A percentile compares a stretch with the other conserved stretches of the same genome.
Evolutionary conservation across 1,284 basidiomycete species (phyloP).

Genomic region (Ganoderma leucocontextum): DNA sequence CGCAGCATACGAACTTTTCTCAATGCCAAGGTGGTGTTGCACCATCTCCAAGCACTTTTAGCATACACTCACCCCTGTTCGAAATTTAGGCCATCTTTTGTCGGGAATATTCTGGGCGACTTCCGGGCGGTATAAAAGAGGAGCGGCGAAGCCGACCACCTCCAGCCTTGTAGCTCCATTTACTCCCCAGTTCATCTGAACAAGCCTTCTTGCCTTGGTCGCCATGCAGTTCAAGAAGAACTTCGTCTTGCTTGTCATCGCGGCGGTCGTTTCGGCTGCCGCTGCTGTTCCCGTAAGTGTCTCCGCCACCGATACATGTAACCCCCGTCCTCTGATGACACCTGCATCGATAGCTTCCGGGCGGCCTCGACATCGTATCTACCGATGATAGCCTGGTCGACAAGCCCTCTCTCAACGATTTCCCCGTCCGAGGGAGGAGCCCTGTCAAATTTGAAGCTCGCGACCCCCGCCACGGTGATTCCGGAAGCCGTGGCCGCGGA

Average conservation of each 20-base stretch:
- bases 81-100: not conserved
- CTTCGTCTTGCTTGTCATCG: slow-evolving; percentile 45
- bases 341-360: slow-evolving; percentile 18
- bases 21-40: slow-evolving; percentile 20
- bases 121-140: slow-evolving; percentile 2
- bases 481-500: slow-evolving; percentile 24
- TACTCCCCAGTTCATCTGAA: slow-evolving; percentile 1
- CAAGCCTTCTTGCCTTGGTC: not conserved
- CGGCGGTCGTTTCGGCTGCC: slow-evolving; percentile 42
- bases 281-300: slow-evolving; percentile 43
- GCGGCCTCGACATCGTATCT: slow-evolving; percentile 25
- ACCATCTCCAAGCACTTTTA: slow-evolving; percentile 15
- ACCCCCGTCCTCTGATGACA: not conserved
- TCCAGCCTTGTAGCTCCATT: slow-evolving; percentile 10
- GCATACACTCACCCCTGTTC: not conserved
- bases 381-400: slow-evolving; percentile 30
- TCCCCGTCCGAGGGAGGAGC: slow-evolving; percentile 29
- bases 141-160: not conserved
- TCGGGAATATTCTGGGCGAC: not conserved
- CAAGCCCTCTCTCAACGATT: slow-evolving; percentile 28
- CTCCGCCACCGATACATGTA: not conserved
- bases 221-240: slow-evolving; percentile 47
- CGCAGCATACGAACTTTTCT: slow-evolving; percentile 9
- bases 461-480: slow-evolving; percentile 30
- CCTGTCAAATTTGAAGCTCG: slow-evolving; percentile 24